Evolutionary conservation across 2,329 filamentous ascomycete species (phyloP).

Genomic region (Claviceps arundinis): DNA sequence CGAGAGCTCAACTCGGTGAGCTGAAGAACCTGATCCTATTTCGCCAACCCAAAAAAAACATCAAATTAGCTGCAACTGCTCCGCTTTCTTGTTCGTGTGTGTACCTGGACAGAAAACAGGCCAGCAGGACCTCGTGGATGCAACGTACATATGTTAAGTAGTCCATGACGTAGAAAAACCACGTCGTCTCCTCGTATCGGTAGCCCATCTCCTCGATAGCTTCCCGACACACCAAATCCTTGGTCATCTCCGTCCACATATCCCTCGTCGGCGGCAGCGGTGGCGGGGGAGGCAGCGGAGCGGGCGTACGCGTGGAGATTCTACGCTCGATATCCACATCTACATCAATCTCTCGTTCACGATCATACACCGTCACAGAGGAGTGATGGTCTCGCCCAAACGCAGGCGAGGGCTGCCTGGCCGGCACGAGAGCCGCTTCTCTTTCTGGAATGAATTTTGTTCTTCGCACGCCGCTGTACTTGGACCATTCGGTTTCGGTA

Average conservation of each 20-base stretch:
- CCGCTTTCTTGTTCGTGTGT: neutral
- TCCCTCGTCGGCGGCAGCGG: conserved; percentile 38
- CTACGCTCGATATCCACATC: conserved; percentile 41
- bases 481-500: conserved; percentile 66
- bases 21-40: conserved; percentile 74
- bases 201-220: conserved; percentile 78
- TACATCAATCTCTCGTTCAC: conserved; percentile 36
- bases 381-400: conserved; percentile 23
- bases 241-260: conserved; percentile 96
- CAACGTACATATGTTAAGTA: conserved; percentile 72
- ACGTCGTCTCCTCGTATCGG: conserved; percentile 78
- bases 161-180: conserved; percentile 84
- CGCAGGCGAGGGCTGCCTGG: conserved; percentile 14
- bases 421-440: conserved; percentile 28
- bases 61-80: neutral
- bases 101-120: neutral
- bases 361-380: conserved; percentile 33
- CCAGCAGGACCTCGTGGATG: neutral
- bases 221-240: conserved; percentile 75
- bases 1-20: conserved; percentile 73
- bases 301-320: conserved; percentile 22
- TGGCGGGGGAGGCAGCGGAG: conserved; percentile 17
- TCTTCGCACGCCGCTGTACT: conserved; percentile 64
- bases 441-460: conserved; percentile 62
- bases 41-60: neutral